These are phyloP conservation scores for Phytopythium sindhum DNA, from an alignment of 352 stramenopile species.

Conservation along the genomic window DNA sequence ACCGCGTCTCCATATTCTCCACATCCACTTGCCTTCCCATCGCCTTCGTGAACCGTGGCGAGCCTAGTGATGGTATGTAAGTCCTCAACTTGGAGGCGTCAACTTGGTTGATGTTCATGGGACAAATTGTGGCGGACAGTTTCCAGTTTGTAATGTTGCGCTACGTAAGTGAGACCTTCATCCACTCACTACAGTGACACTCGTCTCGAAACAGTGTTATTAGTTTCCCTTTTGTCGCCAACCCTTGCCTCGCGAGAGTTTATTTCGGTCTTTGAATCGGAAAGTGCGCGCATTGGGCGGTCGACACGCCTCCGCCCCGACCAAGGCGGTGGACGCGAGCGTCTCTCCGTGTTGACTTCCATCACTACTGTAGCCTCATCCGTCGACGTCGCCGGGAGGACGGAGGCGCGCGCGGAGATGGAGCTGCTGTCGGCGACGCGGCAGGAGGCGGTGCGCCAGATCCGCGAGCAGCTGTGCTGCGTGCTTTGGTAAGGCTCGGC, in stretches of 20 bases:
- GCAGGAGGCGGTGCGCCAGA: slow-evolving; percentile 59
- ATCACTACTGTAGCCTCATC: too few relatives aligned
- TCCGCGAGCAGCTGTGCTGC: slow-evolving; percentile 78
- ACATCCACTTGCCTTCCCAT: not conserved
- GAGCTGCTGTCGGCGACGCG: slow-evolving; percentile 53
- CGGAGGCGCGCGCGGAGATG: slow-evolving; percentile 19
- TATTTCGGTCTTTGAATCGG: slow-evolving; percentile 3
- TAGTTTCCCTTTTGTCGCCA: not conserved
- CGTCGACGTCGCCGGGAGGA: not conserved
- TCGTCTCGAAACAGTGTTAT: not conserved
- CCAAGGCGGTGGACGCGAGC: not conserved
- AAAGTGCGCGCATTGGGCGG: slow-evolving; percentile 2
- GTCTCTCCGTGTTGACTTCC: not conserved
- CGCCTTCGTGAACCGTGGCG: not conserved
- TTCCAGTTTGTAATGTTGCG: too few relatives aligned
- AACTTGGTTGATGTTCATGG: too few relatives aligned
- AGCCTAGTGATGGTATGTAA: not conserved
- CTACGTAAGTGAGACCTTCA: not conserved
- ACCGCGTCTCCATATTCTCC: not conserved
- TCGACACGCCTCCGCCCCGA: not conserved
- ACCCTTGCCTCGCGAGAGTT: not conserved
- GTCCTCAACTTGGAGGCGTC: not conserved
- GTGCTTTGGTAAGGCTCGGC: slow-evolving; percentile 56
- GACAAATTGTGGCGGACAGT: too few relatives aligned
- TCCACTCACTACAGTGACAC: not conserved